Evolutionary conservation across 805 yeast genomes (phyloP).

Genomic region (Teunomyces lycoperdinae): DNA sequence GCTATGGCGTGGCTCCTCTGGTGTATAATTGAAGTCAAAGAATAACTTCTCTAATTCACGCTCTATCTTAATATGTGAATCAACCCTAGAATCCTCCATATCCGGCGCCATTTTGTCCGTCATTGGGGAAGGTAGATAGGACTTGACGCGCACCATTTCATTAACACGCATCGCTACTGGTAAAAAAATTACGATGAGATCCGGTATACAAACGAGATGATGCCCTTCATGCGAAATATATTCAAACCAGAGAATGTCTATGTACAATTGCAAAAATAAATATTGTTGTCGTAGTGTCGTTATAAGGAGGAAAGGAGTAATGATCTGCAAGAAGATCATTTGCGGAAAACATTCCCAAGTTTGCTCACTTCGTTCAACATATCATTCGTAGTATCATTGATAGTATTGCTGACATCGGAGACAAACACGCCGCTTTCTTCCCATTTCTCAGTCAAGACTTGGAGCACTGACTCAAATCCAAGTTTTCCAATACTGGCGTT

Average conservation of each 20-base stretch:
- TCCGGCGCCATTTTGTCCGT: background rate
- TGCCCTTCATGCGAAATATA: background rate
- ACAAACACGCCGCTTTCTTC: conserved; percentile 39
- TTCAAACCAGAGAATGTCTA: background rate
- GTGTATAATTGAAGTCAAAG: conserved; percentile 3
- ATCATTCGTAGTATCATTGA: conserved; percentile 15
- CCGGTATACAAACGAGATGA: background rate
- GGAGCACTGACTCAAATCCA: conserved; percentile 82
- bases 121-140: background rate
- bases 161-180: background rate
- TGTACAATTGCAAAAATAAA: conserved; percentile 2
- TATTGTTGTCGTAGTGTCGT: background rate
- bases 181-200: background rate
- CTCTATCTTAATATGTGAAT: background rate
- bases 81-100: background rate
- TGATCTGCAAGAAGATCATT: background rate
- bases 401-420: conserved; percentile 20
- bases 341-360: conserved; percentile 12
- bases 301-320: background rate
- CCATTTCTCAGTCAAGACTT: conserved; percentile 46
- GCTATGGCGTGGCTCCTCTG: background rate
- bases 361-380: conserved; percentile 17
- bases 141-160: background rate
- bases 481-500: conserved; percentile 78
- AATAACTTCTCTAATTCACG: conserved; percentile 7